These are phyloP conservation scores for Mycena crocata DNA, from an alignment of 768 basidiomycete genomes.

Conservation along the genomic window DNA sequence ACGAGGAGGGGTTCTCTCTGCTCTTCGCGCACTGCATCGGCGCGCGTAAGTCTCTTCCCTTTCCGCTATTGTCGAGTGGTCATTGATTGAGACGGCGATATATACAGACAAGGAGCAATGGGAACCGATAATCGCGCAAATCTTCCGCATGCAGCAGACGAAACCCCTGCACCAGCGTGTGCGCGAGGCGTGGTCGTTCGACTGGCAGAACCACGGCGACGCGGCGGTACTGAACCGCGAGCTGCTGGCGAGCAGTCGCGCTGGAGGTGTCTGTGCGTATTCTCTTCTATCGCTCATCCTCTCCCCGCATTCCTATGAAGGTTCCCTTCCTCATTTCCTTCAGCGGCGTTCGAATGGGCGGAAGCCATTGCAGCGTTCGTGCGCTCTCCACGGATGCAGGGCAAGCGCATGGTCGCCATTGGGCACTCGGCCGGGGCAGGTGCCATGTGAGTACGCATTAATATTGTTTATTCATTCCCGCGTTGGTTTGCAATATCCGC, in stretches of 20 bases:
- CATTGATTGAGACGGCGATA: too few relatives aligned
- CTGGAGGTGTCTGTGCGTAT: slow-evolving; percentile 24
- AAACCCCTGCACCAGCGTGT: slow-evolving; percentile 36
- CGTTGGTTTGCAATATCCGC: too few relatives aligned
- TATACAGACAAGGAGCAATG: slow-evolving; percentile 52
- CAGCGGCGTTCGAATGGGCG: not conserved
- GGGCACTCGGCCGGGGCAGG: not conserved
- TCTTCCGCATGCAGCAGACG: slow-evolving; percentile 37
- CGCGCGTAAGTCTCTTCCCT: slow-evolving; percentile 49
- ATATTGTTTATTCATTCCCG: too few relatives aligned
- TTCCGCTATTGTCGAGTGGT: too few relatives aligned
- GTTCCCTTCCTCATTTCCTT: too few relatives aligned
- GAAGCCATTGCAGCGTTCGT: not conserved
- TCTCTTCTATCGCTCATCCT: slow-evolving; percentile 18
- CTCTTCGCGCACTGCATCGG: slow-evolving; percentile 61
- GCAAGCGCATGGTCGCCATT: not conserved
- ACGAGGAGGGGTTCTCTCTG: slow-evolving; percentile 53
- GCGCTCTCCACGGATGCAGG: not conserved
- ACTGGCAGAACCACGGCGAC: slow-evolving; percentile 54
- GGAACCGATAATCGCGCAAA: slow-evolving; percentile 45
- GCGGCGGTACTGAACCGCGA: slow-evolving; percentile 45
- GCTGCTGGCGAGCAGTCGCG: slow-evolving; percentile 34
- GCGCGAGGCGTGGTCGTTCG: slow-evolving; percentile 52
- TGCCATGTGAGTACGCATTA: not conserved
- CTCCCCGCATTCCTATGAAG: not conserved